A percentile compares a stretch with the other conserved stretches of the same genome.
Evolutionary conservation across 352 stramenopile species (phyloP).

Genomic region (Thraustochytrium striatum): DNA sequence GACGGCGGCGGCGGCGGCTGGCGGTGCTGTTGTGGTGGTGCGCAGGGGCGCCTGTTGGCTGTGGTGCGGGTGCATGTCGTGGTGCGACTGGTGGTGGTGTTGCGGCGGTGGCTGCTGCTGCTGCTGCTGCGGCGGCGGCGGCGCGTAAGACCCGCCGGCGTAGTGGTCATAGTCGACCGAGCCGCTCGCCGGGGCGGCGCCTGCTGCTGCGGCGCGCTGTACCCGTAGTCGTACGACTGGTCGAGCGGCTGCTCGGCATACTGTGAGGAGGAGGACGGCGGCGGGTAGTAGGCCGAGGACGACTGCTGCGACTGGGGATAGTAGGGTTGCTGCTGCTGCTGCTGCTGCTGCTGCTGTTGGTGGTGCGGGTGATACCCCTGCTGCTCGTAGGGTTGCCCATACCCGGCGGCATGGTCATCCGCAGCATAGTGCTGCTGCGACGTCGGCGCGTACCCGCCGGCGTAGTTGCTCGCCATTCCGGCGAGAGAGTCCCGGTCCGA

Average conservation of each 20-base stretch:
- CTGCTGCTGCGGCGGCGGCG: conserved; percentile 1
- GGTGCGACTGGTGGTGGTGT: neutral
- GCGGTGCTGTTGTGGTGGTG: neutral
- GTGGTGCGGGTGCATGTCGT: neutral
- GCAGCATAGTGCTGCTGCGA: neutral
- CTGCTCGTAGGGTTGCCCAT: neutral
- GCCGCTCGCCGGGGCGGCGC: too few species aligned
- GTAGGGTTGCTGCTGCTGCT: conserved; percentile 3
- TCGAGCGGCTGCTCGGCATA: neutral
- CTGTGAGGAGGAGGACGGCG: too few species aligned
- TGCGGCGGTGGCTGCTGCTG: conserved; percentile 1
- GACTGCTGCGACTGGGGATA: neutral
- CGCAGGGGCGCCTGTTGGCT: conserved; percentile 9
- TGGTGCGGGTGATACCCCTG: neutral
- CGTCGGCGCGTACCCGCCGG: too few species aligned
- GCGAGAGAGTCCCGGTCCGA: too few species aligned
- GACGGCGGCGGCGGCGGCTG: neutral
- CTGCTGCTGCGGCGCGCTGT: too few species aligned
- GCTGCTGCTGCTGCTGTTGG: neutral
- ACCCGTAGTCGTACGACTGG: too few species aligned
- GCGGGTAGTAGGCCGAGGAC: too few species aligned
- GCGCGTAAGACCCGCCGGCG: neutral
- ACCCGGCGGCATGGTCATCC: neutral
- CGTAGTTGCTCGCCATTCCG: conserved; percentile 32
- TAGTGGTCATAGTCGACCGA: neutral